These are phyloP conservation scores for Botryotinia narcissicola DNA, from an alignment of 2,329 filamentous ascomycete genomes.

Conservation along the genomic window DNA sequence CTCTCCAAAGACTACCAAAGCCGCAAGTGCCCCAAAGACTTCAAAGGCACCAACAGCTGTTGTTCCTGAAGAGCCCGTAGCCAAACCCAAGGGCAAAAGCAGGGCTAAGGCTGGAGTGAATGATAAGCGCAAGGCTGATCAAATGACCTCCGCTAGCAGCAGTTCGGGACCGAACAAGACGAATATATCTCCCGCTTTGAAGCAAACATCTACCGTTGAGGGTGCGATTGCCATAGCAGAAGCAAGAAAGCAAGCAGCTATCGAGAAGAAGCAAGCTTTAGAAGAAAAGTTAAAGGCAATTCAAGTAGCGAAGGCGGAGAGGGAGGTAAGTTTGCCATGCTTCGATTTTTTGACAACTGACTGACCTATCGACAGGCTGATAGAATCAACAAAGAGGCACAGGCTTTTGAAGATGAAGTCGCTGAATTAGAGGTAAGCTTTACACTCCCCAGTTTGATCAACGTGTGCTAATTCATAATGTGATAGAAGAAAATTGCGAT, in stretches of 20 bases:
- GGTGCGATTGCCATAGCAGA: constrained; percentile 12
- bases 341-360: not conserved
- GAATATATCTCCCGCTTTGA: constrained; percentile 16
- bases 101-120: constrained; percentile 5
- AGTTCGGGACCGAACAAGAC: constrained; percentile 14
- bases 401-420: constrained; percentile 22
- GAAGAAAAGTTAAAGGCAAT: constrained; percentile 14
- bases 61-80: not conserved
- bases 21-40: not conserved
- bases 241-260: constrained; percentile 15
- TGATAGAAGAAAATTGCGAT: not conserved
- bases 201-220: constrained; percentile 4
- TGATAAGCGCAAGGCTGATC: constrained; percentile 16
- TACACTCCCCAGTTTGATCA: not conserved
- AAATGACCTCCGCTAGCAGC: not conserved
- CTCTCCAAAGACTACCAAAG: not conserved
- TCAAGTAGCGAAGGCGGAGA: not conserved
- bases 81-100: not conserved
- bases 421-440: constrained; percentile 21
- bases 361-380: constrained; percentile 9
- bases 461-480: not conserved
- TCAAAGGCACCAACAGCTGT: not conserved
- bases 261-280: constrained; percentile 17
- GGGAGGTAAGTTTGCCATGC: not conserved
- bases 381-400: constrained; percentile 10